Evolutionary conservation across 1,139 yeast species (phyloP).

Genomic region (Yamadazyma diddensiae): DNA sequence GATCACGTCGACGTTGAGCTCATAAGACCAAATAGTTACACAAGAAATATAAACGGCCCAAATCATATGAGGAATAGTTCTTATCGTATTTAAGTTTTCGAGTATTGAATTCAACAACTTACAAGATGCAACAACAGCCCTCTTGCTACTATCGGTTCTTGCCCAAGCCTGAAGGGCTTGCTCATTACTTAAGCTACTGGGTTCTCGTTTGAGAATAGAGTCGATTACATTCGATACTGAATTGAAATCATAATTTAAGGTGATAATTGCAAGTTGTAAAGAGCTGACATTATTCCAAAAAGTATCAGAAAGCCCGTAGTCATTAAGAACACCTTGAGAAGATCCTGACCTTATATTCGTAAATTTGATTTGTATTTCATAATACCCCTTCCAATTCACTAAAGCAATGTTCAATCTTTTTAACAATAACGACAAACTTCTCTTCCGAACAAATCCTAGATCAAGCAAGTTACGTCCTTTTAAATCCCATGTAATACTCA

Average conservation of each 20-base stretch:
- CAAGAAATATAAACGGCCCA: slow-evolving; percentile 16
- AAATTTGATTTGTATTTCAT: slow-evolving; percentile 18
- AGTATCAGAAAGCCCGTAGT: slow-evolving; percentile 19
- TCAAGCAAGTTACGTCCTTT: slow-evolving; percentile 20
- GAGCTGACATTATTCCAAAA: slow-evolving; percentile 21
- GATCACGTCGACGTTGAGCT: slow-evolving; percentile 5
- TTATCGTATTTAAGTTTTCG: slow-evolving; percentile 12
- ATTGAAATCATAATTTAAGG: slow-evolving; percentile 10
- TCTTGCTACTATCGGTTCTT: slow-evolving; percentile 17
- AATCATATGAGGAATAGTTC: slow-evolving; percentile 19
- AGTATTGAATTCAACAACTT: slow-evolving; percentile 14
- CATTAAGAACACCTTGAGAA: too few species aligned
- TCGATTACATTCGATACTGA: slow-evolving; percentile 1
- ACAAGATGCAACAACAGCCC: slow-evolving; percentile 20
- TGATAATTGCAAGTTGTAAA: slow-evolving; percentile 15
- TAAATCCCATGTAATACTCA: slow-evolving; percentile 35
- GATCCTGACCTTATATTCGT: slow-evolving; percentile 2
- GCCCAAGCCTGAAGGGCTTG: slow-evolving; percentile 17
- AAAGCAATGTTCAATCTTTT: slow-evolving; percentile 31
- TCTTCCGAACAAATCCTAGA: slow-evolving; percentile 19
- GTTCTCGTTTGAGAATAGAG: not conserved
- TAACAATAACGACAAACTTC: slow-evolving; percentile 16
- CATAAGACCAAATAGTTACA: slow-evolving; percentile 19
- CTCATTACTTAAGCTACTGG: slow-evolving; percentile 7
- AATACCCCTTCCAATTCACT: slow-evolving; percentile 33